Conservation (phyloP, 306 rosid species). For the Bauhinia variegata region DNA sequence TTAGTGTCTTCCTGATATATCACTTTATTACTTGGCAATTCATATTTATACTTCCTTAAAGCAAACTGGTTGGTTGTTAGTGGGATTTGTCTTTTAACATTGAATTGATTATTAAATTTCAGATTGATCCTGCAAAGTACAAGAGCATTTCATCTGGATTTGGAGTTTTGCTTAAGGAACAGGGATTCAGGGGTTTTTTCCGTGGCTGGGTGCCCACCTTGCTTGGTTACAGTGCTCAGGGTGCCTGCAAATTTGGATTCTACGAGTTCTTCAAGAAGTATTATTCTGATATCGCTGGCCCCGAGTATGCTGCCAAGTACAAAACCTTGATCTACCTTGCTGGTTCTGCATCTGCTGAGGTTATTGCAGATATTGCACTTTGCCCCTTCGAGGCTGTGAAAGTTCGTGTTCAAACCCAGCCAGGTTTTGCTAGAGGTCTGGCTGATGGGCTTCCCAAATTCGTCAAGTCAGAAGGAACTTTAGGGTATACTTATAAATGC, state of each 20-base stretch:
- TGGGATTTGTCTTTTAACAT: background rate
- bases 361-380: constrained; percentile 90
- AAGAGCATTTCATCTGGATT: constrained; percentile 85
- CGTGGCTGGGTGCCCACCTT: constrained; percentile 99
- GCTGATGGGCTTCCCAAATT: constrained; percentile 92
- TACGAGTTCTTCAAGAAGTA: constrained; percentile 95
- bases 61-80: background rate
- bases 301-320: constrained; percentile 91
- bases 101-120: constrained; percentile 36
- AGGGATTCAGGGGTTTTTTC: constrained; percentile 85
- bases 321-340: constrained; percentile 98
- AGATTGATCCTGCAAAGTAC: constrained; percentile 94
- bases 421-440: constrained; percentile 92
- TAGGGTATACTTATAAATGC: constrained; percentile 62
- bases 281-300: constrained; percentile 94
- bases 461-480: constrained; percentile 79
- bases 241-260: constrained; percentile 97
- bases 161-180: constrained; percentile 89
- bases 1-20: background rate
- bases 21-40: background rate
- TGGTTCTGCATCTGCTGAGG: constrained; percentile 98
- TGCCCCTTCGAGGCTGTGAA: constrained; percentile 98
- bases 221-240: constrained; percentile 98
- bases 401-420: constrained; percentile 97
- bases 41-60: background rate